Base-by-base conservation (phyloP, 2,329 filamentous ascomycete genomes). In the Didymella pomorum region DNA sequence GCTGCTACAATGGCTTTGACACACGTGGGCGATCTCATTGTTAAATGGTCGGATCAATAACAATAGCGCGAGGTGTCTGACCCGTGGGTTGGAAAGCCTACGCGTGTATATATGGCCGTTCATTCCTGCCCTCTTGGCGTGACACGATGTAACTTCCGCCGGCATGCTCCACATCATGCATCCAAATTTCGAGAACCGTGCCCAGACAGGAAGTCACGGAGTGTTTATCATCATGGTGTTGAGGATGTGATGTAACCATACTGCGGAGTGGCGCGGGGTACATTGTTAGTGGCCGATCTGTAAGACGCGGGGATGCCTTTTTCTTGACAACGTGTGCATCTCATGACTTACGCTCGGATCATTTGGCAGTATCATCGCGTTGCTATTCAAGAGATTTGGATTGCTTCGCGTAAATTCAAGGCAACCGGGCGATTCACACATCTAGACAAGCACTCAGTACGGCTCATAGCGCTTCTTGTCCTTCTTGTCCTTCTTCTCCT, bases 381-480 rank as follows among this genome's bases (percentile, higher is more conserved):
- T 37, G 42, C 4, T 7, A 7, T 9, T 6, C 16, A n/a, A n/a
- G 16, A 7, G 2, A 9, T 2, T 35, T n/a, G 6, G 9, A 8
- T 35, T 35, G 31, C 16, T 35, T 35, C 31, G 16, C 4, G 31
- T 18, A 9, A 35, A 35, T 35, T 8, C 5, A 9, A 21, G 25
- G 35, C 35, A 20, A 25, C 5, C 18, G 20, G 8, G 12, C 12
- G 29, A 14, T 25, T 12, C 35, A 26, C 7, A 12, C 8, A 25
- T 25, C 9, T 37, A 9, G 9, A 47, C 9, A 51, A 31, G 23
- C 42, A 31, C 20, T 18, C 47, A 79, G 52, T 79, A 79, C 1
- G 78, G 78, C 56, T 77, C 76, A 55, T 70, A 79, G 43, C 77
- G 70, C 28, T 70, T 72, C 61, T 76, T 76, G 25, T 76, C 69